Conservation (phyloP, 257 asterid genomes). For the Echium plantagineum region DNA sequence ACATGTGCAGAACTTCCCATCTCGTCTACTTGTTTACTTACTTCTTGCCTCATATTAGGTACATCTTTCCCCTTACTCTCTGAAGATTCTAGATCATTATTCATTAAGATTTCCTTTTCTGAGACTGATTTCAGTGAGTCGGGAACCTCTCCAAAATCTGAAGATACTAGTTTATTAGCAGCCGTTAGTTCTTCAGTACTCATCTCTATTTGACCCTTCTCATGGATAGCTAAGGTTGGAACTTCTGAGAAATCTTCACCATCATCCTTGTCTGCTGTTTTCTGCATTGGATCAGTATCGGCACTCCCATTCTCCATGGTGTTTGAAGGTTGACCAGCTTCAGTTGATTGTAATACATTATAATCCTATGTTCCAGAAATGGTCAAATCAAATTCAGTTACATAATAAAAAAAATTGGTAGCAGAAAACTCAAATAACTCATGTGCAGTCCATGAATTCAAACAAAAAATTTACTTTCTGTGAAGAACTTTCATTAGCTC, state of each 20-base stretch:
- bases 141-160: constrained; percentile 20
- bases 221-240: constrained; percentile 61
- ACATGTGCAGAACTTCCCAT: constrained; percentile 38
- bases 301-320: constrained; percentile 28
- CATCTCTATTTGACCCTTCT: constrained; percentile 32
- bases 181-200: constrained; percentile 24
- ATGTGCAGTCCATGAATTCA: constrained; percentile 12
- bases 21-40: constrained; percentile 31
- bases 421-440: not conserved
- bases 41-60: not conserved
- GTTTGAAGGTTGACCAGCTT: constrained; percentile 29
- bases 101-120: constrained; percentile 36
- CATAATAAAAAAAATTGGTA: not conserved
- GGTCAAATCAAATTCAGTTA: constrained; percentile 7
- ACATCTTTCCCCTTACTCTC: constrained; percentile 34
- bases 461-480: constrained; percentile 41
- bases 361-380: constrained; percentile 33
- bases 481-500: constrained; percentile 32
- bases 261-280: constrained; percentile 26
- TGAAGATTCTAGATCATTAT: constrained; percentile 41
- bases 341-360: constrained; percentile 30
- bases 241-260: constrained; percentile 53
- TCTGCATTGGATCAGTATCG: constrained; percentile 28
- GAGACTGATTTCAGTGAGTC: constrained; percentile 24
- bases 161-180: constrained; percentile 28